Conservation (phyloP, 2,329 filamentous ascomycete species). For the Stagonosporopsis rhizophila region DNA sequence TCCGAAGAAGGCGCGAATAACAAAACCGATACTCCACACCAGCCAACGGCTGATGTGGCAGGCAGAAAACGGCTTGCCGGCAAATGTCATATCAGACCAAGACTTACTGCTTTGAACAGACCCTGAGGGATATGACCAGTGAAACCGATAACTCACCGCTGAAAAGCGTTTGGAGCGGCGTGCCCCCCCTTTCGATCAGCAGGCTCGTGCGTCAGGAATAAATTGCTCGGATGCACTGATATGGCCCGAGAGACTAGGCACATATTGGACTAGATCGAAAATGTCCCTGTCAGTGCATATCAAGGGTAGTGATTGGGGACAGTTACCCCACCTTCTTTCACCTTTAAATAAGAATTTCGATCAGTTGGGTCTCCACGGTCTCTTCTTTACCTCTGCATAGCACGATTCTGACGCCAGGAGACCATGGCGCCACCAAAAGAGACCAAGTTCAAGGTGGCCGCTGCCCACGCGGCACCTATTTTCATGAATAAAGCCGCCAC, state of each 20-base stretch:
- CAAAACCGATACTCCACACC: background rate
- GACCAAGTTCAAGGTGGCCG: background rate
- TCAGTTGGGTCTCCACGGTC: background rate
- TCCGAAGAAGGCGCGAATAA: slow-evolving; percentile 1
- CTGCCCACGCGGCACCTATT: background rate
- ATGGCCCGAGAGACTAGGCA: background rate
- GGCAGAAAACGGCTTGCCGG: background rate
- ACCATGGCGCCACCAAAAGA: background rate
- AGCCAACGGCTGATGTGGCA: background rate
- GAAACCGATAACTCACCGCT: background rate
- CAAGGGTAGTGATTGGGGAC: background rate
- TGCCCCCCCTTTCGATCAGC: background rate
- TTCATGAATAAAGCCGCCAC: background rate
- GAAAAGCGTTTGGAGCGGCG: background rate
- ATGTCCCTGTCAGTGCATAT: background rate
- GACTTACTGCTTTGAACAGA: background rate
- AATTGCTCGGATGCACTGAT: background rate
- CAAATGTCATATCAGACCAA: background rate
- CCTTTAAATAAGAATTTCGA: background rate
- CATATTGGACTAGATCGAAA: background rate
- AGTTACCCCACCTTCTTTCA: background rate
- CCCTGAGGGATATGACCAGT: background rate
- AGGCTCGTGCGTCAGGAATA: background rate
- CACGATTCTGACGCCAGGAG: background rate
- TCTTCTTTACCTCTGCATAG: background rate